These are phyloP conservation scores for Hondaea fermentalgiana DNA, from an alignment of 108 stramenopile genomes.

Conservation along the genomic window DNA sequence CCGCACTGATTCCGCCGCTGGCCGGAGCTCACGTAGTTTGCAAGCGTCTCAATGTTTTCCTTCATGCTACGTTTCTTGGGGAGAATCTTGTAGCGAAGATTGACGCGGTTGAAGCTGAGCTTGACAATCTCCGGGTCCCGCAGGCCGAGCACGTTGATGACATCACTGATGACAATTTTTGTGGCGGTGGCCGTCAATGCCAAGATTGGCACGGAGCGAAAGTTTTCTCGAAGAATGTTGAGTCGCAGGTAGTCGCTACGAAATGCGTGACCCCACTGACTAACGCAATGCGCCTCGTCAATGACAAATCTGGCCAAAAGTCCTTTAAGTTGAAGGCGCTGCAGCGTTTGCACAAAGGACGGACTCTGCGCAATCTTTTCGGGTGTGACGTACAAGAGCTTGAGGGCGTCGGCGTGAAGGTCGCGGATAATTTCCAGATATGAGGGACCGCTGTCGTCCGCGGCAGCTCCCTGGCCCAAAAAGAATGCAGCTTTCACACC, in stretches of 20 bases:
- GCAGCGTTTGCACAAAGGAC: constrained; percentile 62
- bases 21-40: constrained; percentile 56
- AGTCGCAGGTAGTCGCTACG: constrained; percentile 77
- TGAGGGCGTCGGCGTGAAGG: constrained; percentile 63
- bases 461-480: constrained; percentile 35
- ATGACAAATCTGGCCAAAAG: constrained; percentile 88
- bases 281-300: constrained; percentile 95
- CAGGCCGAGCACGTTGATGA: neutral
- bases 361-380: constrained; percentile 76
- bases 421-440: neutral
- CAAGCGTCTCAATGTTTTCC: constrained; percentile 48
- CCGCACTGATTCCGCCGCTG: constrained; percentile 68
- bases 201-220: constrained; percentile 87
- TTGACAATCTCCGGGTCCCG: constrained; percentile 40
- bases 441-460: neutral
- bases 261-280: constrained; percentile 89
- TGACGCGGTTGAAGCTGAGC: constrained; percentile 81
- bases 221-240: constrained; percentile 64
- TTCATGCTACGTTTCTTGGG: constrained; percentile 65
- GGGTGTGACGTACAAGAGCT: constrained; percentile 91
- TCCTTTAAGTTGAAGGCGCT: constrained; percentile 29
- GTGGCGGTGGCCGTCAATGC: constrained; percentile 98
- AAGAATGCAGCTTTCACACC: constrained; percentile 73
- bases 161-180: constrained; percentile 56
- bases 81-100: constrained; percentile 80